phyloP scores from a whole-genome alignment of 2,329 filamentous ascomycete genomes.

The Fonsecaea multimorphosa region DNA sequence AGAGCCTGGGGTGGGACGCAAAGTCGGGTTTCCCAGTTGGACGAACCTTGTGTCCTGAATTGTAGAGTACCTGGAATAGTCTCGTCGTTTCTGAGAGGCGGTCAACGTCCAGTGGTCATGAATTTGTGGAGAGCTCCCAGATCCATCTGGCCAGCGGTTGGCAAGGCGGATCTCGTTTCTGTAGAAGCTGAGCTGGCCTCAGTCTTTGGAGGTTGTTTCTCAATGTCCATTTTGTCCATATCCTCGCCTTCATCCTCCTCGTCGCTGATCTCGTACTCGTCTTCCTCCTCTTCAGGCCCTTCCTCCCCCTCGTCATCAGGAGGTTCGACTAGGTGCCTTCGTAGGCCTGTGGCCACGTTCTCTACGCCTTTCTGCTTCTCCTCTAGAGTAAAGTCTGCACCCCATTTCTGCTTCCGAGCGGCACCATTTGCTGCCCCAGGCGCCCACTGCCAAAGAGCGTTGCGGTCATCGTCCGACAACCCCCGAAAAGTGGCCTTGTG shows the following conservation, averaged over 20 bases:
- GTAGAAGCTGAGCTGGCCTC: slow-evolving; percentile 44
- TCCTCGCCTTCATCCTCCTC: slow-evolving; percentile 58
- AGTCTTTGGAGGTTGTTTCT: slow-evolving; percentile 39
- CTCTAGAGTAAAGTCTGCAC: slow-evolving; percentile 73
- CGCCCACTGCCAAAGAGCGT: slow-evolving; percentile 66
- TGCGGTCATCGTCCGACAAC: slow-evolving; percentile 57
- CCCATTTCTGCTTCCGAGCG: slow-evolving; percentile 57
- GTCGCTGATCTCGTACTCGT: slow-evolving; percentile 57
- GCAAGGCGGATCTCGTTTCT: slow-evolving; percentile 43
- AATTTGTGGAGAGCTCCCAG: slow-evolving; percentile 58
- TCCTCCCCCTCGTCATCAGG: slow-evolving; percentile 50
- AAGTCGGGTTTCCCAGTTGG: slow-evolving; percentile 11
- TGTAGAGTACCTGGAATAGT: not conserved
- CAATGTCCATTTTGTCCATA: slow-evolving; percentile 49
- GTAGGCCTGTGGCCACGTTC: slow-evolving; percentile 74
- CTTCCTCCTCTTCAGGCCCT: slow-evolving; percentile 59
- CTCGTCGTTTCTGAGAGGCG: not conserved
- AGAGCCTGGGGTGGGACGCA: not conserved
- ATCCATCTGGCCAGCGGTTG: slow-evolving; percentile 46
- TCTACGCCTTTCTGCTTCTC: slow-evolving; percentile 71
- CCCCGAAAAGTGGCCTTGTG: slow-evolving; percentile 28
- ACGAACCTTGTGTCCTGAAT: not conserved
- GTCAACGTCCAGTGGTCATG: slow-evolving; percentile 55
- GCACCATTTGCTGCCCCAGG: slow-evolving; percentile 55
- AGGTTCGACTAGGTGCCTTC: slow-evolving; percentile 63